A percentile compares a stretch with the other conserved stretches of the same genome.
Conservation (phyloP, 208 protist genomes). For the Acanthamoeba sp. region DNA sequence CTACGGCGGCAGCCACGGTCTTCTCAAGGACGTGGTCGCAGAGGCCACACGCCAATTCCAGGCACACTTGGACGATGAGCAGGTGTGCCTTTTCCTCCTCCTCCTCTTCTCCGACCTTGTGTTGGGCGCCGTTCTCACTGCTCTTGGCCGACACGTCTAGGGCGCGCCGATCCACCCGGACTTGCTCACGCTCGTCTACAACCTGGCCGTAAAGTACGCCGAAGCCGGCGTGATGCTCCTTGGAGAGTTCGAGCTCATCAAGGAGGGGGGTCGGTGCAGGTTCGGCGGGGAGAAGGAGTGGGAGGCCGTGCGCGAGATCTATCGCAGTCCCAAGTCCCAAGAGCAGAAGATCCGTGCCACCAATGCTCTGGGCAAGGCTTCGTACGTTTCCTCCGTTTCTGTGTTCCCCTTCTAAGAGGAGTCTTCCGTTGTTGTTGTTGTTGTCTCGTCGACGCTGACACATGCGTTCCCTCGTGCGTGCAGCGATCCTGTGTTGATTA, state of each 20-base stretch:
- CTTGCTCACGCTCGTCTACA: constrained; percentile 64
- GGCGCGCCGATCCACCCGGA: constrained; percentile 7
- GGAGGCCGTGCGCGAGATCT: constrained; percentile 57
- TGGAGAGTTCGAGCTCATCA: too few relatives aligned
- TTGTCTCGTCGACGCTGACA: not conserved
- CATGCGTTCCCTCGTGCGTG: not conserved
- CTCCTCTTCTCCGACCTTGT: too few relatives aligned
- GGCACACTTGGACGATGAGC: not conserved
- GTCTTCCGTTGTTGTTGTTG: too few relatives aligned
- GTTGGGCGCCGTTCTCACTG: too few relatives aligned
- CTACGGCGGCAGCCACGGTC: constrained; percentile 32
- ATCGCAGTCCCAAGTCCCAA: constrained; percentile 43
- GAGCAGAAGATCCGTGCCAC: constrained; percentile 44
- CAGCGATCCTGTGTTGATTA: constrained; percentile 6
- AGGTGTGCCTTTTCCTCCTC: not conserved
- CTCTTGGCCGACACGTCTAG: not conserved
- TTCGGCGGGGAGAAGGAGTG: constrained; percentile 72
- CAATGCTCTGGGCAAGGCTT: constrained; percentile 54
- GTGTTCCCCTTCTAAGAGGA: too few relatives aligned
- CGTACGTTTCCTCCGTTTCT: not conserved
- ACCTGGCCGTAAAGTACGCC: constrained; percentile 56
- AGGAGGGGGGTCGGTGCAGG: not conserved
- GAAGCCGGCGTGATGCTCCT: too few relatives aligned
- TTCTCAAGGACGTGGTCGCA: constrained; percentile 22
- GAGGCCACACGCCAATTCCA: constrained; percentile 39